Evolutionary conservation across 139 green algal genomes (phyloP).

Genomic region (Yamagishiella unicocca): DNA sequence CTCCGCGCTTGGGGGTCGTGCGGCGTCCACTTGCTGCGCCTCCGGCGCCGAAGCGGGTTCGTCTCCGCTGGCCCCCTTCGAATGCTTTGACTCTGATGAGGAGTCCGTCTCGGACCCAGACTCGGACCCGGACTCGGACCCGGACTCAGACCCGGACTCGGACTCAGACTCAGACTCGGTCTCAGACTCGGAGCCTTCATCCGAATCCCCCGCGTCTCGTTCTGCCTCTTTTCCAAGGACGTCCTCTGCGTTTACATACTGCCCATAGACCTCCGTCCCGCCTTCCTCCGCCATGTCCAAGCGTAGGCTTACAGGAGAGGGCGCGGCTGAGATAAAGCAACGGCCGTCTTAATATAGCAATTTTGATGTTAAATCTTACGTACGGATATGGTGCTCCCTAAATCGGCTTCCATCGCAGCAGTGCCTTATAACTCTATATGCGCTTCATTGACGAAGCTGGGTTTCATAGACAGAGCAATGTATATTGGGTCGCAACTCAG

Average conservation of each 20-base stretch:
- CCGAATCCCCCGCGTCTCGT: not conserved
- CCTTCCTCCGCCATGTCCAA: not conserved
- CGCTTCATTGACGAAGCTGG: too few relatives aligned
- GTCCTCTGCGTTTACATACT: slow-evolving; percentile 23
- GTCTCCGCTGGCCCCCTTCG: too few relatives aligned
- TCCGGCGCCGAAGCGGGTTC: too few relatives aligned
- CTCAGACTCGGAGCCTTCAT: not conserved
- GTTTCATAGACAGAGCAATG: too few relatives aligned
- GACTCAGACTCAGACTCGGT: not conserved
- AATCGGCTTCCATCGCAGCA: too few relatives aligned
- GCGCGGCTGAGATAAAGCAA: too few relatives aligned
- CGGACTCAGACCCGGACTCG: not conserved
- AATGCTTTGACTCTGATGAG: not conserved
- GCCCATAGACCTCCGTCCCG: not conserved
- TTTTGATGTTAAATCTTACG: too few relatives aligned
- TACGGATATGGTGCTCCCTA: too few relatives aligned
- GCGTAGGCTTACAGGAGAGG: not conserved
- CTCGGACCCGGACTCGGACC: not conserved
- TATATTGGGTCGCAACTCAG: too few relatives aligned
- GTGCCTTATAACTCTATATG: not conserved
- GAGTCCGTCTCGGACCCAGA: not conserved
- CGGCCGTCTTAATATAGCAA: too few relatives aligned
- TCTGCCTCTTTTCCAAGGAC: not conserved
- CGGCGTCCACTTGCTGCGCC: too few relatives aligned
- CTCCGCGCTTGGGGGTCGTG: too few relatives aligned